A percentile compares a stretch with the other conserved stretches of the same genome.
These are phyloP conservation scores for Fraxinus dipetala DNA, from an alignment of 305 asterid genomes.

Conservation along the genomic window DNA sequence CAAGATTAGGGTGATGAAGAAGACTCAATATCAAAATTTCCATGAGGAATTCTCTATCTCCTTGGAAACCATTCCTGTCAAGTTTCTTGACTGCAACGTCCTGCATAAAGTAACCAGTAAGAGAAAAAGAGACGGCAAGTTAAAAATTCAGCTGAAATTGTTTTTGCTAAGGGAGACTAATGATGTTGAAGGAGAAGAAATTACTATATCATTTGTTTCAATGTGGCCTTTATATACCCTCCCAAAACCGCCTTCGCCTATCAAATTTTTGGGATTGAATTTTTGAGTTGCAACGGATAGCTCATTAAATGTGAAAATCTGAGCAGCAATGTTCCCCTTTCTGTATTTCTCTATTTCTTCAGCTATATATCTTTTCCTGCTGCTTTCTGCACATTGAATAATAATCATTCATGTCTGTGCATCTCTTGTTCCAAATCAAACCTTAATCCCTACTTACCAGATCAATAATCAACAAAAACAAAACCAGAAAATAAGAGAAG, in stretches of 20 bases:
- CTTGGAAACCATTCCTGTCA: conserved; percentile 52
- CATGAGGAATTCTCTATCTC: conserved; percentile 44
- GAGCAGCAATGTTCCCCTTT: conserved; percentile 38
- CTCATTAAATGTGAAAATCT: conserved; percentile 37
- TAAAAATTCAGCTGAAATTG: neutral
- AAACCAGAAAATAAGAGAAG: neutral
- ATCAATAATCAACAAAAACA: neutral
- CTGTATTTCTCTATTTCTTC: conserved; percentile 27
- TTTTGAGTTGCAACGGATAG: conserved; percentile 35
- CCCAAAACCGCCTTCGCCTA: conserved; percentile 57
- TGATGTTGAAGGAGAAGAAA: neutral
- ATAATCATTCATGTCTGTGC: neutral
- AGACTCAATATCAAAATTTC: conserved; percentile 47
- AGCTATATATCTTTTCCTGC: neutral
- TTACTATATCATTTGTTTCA: conserved; percentile 25
- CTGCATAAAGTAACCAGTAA: conserved; percentile 12
- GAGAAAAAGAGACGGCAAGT: neutral
- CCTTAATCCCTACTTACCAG: neutral
- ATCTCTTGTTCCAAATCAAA: neutral
- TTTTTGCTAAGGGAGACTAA: neutral
- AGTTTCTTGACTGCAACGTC: conserved; percentile 50
- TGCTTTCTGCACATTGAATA: conserved; percentile 30
- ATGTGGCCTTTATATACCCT: conserved; percentile 44
- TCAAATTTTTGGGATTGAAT: conserved; percentile 27
- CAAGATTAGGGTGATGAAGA: conserved; percentile 47